phyloP scores from a whole-genome alignment of 2,329 filamentous ascomycete genomes.

The Gremmenia infestans region DNA sequence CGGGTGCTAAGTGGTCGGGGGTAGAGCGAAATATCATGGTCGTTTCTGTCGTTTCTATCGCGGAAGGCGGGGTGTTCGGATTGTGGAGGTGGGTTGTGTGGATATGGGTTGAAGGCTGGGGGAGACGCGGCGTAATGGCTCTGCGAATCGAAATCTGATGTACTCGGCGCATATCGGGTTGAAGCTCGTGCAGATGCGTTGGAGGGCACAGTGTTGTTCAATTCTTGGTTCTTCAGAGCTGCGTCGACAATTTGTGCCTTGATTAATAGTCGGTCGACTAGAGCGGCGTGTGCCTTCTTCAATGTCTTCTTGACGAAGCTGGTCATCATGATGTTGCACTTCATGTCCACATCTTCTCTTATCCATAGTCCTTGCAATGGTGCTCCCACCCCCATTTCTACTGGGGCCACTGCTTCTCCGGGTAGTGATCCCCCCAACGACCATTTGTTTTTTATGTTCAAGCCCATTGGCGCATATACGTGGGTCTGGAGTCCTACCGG shows the following conservation, averaged over 20 bases:
- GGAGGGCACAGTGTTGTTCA: constrained; percentile 3
- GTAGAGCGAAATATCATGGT: constrained; percentile 5
- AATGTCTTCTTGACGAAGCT: constrained; percentile 78
- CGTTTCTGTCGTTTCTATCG: background rate
- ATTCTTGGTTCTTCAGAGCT: constrained; percentile 13
- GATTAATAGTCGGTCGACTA: constrained; percentile 60
- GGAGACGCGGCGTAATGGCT: background rate
- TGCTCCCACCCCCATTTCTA: constrained; percentile 61
- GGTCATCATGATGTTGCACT: constrained; percentile 71
- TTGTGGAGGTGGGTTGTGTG: background rate
- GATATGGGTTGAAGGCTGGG: background rate
- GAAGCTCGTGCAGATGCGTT: background rate
- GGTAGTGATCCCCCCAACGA: constrained; percentile 66
- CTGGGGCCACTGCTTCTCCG: constrained; percentile 60
- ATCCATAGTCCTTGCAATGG: constrained; percentile 70
- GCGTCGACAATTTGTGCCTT: constrained; percentile 39
- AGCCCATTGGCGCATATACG: constrained; percentile 74
- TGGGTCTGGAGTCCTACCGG: constrained; percentile 73
- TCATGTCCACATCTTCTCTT: constrained; percentile 80
- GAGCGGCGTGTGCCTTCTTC: constrained; percentile 65
- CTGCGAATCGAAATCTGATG: background rate
- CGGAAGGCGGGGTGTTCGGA: background rate
- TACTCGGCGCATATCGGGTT: background rate
- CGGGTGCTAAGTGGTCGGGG: constrained; percentile 9
- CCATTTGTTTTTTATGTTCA: constrained; percentile 78